Percentiles rank a stretch among this genome's conserved stretches.
Conservation (phyloP, 2,329 filamentous ascomycete genomes). For the Penicillium capsulatum region DNA sequence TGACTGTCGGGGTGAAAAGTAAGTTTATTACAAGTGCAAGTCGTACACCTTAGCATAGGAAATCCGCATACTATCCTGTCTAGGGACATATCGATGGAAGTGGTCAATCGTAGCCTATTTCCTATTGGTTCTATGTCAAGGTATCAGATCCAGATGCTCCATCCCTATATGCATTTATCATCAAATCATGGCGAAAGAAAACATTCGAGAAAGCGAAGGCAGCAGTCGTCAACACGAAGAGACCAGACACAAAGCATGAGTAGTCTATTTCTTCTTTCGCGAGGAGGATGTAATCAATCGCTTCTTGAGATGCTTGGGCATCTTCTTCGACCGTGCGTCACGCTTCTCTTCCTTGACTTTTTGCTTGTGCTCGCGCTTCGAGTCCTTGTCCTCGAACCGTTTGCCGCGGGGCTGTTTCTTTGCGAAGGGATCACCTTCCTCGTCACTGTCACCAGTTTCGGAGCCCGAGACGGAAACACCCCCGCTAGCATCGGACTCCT, state of each 20-base stretch:
- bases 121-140: conserved; percentile 22
- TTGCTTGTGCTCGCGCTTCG: conserved; percentile 82
- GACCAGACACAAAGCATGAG: conserved; percentile 2
- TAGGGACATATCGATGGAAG: too few relatives aligned
- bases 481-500: conserved; percentile 33
- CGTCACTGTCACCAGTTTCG: conserved; percentile 44
- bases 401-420: conserved; percentile 72
- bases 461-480: conserved; percentile 36
- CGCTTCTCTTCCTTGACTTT: conserved; percentile 93
- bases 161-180: conserved; percentile 28
- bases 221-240: conserved; percentile 12
- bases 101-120: conserved; percentile 1
- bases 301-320: conserved; percentile 95
- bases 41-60: too few relatives aligned
- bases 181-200: conserved; percentile 27
- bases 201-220: conserved; percentile 12
- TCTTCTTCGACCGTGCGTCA: conserved; percentile 89
- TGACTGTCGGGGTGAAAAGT: too few relatives aligned
- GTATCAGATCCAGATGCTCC: conserved; percentile 29
- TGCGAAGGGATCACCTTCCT: conserved; percentile 51
- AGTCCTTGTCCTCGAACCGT: conserved; percentile 85
- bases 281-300: conserved; percentile 30
- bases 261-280: conserved; percentile 34
- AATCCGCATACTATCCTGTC: too few relatives aligned
- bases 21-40: too few relatives aligned